Evolutionary conservation across 257 asterid genomes (phyloP).

Genomic region (Primulina tabacum): DNA sequence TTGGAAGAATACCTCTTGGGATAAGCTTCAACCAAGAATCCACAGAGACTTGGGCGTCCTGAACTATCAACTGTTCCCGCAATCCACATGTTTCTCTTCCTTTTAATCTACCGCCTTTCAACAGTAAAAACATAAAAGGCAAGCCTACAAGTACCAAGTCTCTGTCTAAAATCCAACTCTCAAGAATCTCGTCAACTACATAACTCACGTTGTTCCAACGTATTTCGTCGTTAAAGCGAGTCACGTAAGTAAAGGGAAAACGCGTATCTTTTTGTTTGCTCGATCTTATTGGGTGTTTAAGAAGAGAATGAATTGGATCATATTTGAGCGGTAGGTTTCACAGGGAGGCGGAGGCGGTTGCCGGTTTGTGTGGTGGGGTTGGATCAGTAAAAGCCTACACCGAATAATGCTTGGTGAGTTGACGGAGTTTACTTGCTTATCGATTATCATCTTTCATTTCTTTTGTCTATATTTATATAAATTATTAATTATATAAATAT

Average conservation of each 20-base stretch:
- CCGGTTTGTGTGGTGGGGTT: not conserved
- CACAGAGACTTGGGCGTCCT: slow-evolving; percentile 46
- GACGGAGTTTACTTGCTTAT: too few species aligned
- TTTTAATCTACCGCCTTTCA: not conserved
- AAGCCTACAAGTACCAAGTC: slow-evolving; percentile 14
- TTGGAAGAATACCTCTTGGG: slow-evolving; percentile 95
- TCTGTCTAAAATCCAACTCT: slow-evolving; percentile 15
- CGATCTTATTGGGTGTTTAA: not conserved
- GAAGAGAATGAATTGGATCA: slow-evolving; percentile 11
- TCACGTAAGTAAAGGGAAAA: slow-evolving; percentile 18
- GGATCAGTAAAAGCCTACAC: not conserved
- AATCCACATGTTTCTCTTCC: slow-evolving; percentile 41
- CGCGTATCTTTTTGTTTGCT: slow-evolving; percentile 24
- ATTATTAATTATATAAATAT: too few species aligned
- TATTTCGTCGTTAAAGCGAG: slow-evolving; percentile 22
- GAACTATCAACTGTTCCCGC: slow-evolving; percentile 59
- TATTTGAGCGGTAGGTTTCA: not conserved
- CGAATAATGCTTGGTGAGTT: not conserved
- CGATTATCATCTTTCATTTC: too few species aligned
- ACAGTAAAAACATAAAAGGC: not conserved
- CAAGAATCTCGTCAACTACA: slow-evolving; percentile 15
- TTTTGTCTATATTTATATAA: too few species aligned
- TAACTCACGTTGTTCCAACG: not conserved
- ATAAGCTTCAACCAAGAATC: slow-evolving; percentile 87
- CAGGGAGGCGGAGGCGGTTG: not conserved